A percentile compares a stretch with the other conserved stretches of the same genome.
Evolutionary conservation across 225 moss, liverwort and hornwort genomes (phyloP).

Genomic region (Pleurozium schreberi): DNA sequence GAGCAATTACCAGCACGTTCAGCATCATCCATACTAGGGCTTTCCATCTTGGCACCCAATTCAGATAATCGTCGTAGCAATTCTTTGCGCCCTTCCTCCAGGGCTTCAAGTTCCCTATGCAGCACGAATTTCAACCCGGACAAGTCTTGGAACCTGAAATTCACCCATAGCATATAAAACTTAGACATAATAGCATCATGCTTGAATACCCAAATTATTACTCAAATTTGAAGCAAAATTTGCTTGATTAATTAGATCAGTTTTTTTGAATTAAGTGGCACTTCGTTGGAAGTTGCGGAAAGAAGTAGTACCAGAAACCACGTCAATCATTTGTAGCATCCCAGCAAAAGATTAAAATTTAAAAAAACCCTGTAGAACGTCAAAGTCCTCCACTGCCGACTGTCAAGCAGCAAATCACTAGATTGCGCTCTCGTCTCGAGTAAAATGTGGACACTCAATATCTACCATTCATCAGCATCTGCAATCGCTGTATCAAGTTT

Average conservation of each 20-base stretch:
- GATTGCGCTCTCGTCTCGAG: background rate
- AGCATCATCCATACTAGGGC: conserved; percentile 49
- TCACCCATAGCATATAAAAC: background rate
- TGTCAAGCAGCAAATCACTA: background rate
- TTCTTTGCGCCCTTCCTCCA: conserved; percentile 49
- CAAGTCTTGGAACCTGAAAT: conserved; percentile 61
- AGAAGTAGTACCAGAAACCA: background rate
- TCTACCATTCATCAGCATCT: background rate
- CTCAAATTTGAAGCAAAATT: background rate
- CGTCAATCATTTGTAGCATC: background rate
- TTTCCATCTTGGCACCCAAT: conserved; percentile 60
- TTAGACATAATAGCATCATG: background rate
- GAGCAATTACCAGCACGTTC: conserved; percentile 82
- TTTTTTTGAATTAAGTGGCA: background rate
- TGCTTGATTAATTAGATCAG: background rate
- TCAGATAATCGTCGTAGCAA: conserved; percentile 42
- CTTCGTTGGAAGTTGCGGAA: background rate
- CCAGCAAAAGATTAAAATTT: background rate
- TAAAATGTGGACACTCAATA: background rate
- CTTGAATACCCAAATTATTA: background rate
- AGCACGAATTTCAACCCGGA: conserved; percentile 78
- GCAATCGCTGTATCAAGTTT: background rate
- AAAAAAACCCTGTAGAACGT: background rate
- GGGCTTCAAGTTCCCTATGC: conserved; percentile 58
- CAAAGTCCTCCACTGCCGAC: background rate